Base-by-base conservation (phyloP, 2,329 filamentous ascomycete genomes). In the Orbilia quercus region DNA sequence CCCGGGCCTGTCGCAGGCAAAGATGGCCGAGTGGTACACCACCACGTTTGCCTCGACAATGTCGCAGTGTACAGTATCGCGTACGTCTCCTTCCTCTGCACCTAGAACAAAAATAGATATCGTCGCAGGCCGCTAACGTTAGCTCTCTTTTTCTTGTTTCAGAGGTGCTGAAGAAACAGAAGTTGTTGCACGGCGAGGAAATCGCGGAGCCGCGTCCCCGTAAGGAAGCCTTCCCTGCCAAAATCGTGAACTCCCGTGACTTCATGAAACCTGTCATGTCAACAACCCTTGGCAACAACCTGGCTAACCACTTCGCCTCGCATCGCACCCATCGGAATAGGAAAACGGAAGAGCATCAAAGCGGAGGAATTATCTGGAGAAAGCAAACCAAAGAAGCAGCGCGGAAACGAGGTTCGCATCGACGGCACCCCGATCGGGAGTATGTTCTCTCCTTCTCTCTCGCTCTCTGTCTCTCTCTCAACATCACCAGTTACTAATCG, bases 161-260 rank as follows among this genome's bases (percentile, higher is more conserved):
- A 72, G 67, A 72, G 67, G 67, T 72, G 45, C 48, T 72, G 67
- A 72, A 72, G 59, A 72, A 72, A 31, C 67, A 72, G 45, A 72
- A 72, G 59, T 72, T 72, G 67, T 65, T 72, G 53, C 59, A 72
- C 31, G 67, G 67, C 20, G 67, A 72, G 54, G 67, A 72, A 72
- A 72, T 72, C 59, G 67, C 67, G 67, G 67, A 72, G 60, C 67
- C 67, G 67, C 67, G 67, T 72, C 67, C 67, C 53, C 67, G 67
- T 72, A 65, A 71, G 66, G 11, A 60, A 38, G 38, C 22, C 18
- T 31, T 38, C 58, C 55, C 36, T 62, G 51, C 53, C 53, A 40
- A n/a, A n/a, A 47, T 72, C 67, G 47, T 59, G 58, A 65, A 72
- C 54, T 65, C 67, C 67, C 67, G 67, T 72, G 67, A 72, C 67